These are phyloP conservation scores for Paragyromitra xinjiangensis DNA, from an alignment of 495 filamentous ascomycete species.

Conservation along the genomic window DNA sequence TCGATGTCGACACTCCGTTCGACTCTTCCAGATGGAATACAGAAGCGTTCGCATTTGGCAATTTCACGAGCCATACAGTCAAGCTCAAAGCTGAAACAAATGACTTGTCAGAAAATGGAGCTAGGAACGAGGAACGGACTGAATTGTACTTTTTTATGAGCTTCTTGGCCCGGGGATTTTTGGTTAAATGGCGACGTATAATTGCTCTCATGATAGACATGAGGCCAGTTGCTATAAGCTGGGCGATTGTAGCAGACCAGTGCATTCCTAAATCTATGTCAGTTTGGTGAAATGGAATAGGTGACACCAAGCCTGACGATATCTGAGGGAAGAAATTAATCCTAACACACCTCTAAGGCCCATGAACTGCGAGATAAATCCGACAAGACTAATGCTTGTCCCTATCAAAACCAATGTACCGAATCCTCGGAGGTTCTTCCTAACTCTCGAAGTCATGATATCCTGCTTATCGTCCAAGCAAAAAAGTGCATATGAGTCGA, in stretches of 20 bases:
- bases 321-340: background rate
- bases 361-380: conserved; percentile 65
- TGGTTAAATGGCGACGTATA: conserved; percentile 61
- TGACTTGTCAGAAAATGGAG: background rate
- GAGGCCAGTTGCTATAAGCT: conserved; percentile 62
- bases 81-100: conserved; percentile 23
- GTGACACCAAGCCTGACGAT: background rate
- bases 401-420: conserved; percentile 46
- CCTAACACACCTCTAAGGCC: conserved; percentile 61
- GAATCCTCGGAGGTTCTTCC: conserved; percentile 3
- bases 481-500: conserved; percentile 53
- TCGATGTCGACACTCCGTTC: background rate
- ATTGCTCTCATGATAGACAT: conserved; percentile 64
- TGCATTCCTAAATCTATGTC: conserved; percentile 57
- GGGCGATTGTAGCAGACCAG: conserved; percentile 63
- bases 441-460: conserved; percentile 37
- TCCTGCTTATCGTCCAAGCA: conserved; percentile 6
- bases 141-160: conserved; percentile 24
- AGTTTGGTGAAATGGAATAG: background rate
- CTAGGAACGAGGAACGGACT: background rate
- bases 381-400: conserved; percentile 59
- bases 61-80: conserved; percentile 34
- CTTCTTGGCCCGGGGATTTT: conserved; percentile 58
- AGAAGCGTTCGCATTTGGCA: conserved; percentile 21
- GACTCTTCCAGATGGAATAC: conserved; percentile 15